Base-by-base conservation (phyloP, 2,329 filamentous ascomycete species). In the Myriosclerotinia scirpicola region DNA sequence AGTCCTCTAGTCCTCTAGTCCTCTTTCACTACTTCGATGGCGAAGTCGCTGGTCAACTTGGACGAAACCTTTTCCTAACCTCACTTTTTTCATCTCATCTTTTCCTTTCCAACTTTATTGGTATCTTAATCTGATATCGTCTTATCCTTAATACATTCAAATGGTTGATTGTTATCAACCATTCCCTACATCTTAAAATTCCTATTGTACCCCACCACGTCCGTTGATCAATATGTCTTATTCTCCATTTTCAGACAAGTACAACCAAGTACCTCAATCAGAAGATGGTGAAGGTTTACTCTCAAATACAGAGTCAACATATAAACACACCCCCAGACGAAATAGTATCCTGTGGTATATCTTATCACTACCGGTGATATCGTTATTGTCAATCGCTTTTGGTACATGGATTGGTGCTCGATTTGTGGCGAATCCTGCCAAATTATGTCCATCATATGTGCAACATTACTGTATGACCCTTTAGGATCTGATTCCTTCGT, bases 401-500 rank as follows among this genome's bases (percentile, higher is more conserved):
- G 67, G 67, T 38, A 44, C 52, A 36, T 68, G 67, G 67, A 68
- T 68, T 36, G 67, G 67, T 36, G 22, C 26, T 34, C 46, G 55
- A 48, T 54, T 50, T 17, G 46, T 67, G n/a, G 65, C 59, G 7
- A 30, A 67, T 34, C 59, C 67, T 5, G 60, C 53, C 17, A 56
- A 68, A n/a, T 54, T 67, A 17, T 68, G 67, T 34, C 67, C 65
- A 20, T n/a, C 36, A 38, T 66, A 68, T 40, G 60, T 67, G 22
- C 67, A 68, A 64, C 58, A 65, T 44, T 68, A 68, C 40, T 68
- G 67, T 68, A 64, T 64, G 67, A 54, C 50, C 30, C 11, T 46
- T 20, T 11, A 54, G 15, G 17, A 66, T 26, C 17, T n/a, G 15
- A 7, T n/a, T 5, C 14, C 15, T 34, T 44, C n/a, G 44, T 12